Evolutionary conservation across 1,284 basidiomycete species (phyloP), one percentile per base, ranked within the genome.

Genomic region (Macrocybe sp.): DNA sequence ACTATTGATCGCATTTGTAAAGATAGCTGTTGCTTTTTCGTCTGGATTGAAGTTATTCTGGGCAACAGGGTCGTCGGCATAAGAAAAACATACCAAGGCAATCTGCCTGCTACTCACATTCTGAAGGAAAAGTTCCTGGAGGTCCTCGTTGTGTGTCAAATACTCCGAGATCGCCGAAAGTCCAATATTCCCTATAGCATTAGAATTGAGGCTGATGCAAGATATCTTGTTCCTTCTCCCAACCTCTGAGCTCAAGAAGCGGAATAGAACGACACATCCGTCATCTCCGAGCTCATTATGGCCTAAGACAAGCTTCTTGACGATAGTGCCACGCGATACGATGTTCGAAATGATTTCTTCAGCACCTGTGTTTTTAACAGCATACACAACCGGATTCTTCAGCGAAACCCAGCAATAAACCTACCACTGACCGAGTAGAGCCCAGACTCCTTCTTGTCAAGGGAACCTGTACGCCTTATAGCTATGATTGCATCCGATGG

Each of bases 281-380:
- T 76, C 74, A 55, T 84, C 77, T 2, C 75, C 73, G 2, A 87
- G 72, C 9, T 68, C 53, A 54, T 83, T 86, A 52, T 83, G 75
- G 6, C 78, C 75, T 16, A 85, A 57, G 36, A 75, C 66, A 38
- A 86, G 68, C 52, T 73, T 75, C 35, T 70, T 72, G 32, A 83
- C 70, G 4, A 22, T 4, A 22, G 59, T 52, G 30, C 65, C 68
- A 14, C 72, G 72, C 4, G 64, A 55, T 7, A 61, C 65, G 29
- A 84, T 68, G 39, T 67, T 61, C 9, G 64, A 58, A 37, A 85
- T 74, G 22, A 83, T 62, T 32, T 66, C 63, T 48, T 72, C 68
- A 4, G 79, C 81, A 52, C 76, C 76, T 77, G 42, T 31, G 5
- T 42, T 11, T 9, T 42, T 42, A 11, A 42, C 30, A 31, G 35